Base-by-base conservation (phyloP, 2,329 filamentous ascomycete genomes). In the Lasiodiplodia theobromae region DNA sequence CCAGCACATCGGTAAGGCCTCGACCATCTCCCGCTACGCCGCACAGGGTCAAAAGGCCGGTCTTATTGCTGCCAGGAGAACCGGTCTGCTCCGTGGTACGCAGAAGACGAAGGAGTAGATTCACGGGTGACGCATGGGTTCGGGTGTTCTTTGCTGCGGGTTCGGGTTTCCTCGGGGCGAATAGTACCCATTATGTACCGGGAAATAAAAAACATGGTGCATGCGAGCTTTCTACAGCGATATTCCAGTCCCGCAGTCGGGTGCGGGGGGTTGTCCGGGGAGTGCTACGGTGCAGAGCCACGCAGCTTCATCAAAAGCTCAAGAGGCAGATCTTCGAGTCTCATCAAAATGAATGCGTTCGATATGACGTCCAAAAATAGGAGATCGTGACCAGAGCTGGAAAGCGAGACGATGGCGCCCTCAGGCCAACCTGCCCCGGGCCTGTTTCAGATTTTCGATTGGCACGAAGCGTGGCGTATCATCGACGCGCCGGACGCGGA, bases 1-100 rank as follows among this genome's bases (percentile, higher is more conserved):
- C 86, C 96, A 99, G 89, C 96, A 99, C 87, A 97, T 97, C 82
- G 94, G 96, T 92, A 98, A 99, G 88, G 96, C 96, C 80, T 99
- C 96, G 77, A 99, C 96, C 84, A 99, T 99, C 87, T 97, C 93
- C 79, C 91, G 96, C 85, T 97, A 97, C 88, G 96, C 96, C 80
- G 92, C 91, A 84, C 91, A 94, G 86, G 96, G 96, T 92, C 96
- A 99, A 88, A 99, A 99, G 91, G 96, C 96, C 81, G 96, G 96
- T 97, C 95, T 99, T 83, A 99, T 99, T 87, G 96, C 96, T 86
- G 96, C 96, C 86, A 90, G 96, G 86, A 93, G 96, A 90, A 99
- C 96, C 85, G 96, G 96, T 97, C 91, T 99, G 86, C 90, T 99
- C 83, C 95, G 96, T 87, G 96, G 96, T 97, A 98, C 96, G 83